A percentile compares a stretch with the other conserved stretches of the same genome.
Conservation (phyloP, 2,329 filamentous ascomycete genomes). For the Uncinocarpus reesii region DNA sequence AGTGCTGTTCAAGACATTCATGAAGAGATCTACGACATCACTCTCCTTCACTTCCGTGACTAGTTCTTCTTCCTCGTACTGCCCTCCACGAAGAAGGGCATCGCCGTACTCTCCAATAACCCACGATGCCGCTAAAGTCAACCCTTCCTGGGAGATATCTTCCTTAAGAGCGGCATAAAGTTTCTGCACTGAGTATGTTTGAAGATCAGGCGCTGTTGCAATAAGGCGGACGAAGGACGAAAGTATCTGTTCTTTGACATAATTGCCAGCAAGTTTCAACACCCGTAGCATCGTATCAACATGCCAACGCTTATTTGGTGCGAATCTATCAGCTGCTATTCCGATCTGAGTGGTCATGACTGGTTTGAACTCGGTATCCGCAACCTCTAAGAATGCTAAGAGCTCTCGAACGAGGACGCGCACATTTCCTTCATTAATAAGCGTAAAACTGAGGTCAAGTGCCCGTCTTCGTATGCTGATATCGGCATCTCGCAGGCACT, state of each 20-base stretch:
- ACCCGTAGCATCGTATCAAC: conserved; percentile 96
- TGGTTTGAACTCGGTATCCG: conserved; percentile 97
- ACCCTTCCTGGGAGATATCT: conserved; percentile 92
- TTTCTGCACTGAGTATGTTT: conserved; percentile 95
- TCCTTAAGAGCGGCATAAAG: conserved; percentile 83
- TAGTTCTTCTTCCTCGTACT: conserved; percentile 88
- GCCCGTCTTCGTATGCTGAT: conserved; percentile 93
- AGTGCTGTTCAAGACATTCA: conserved; percentile 82
- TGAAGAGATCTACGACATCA: conserved; percentile 88
- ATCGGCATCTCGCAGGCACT: conserved; percentile 91
- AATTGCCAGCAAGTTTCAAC: conserved; percentile 85
- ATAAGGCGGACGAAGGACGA: conserved; percentile 94
- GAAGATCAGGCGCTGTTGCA: conserved; percentile 84
- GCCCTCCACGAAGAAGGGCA: conserved; percentile 72
- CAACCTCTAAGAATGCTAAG: conserved; percentile 88
- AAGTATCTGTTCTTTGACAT: conserved; percentile 94
- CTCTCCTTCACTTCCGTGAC: conserved; percentile 73
- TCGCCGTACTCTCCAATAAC: conserved; percentile 97
- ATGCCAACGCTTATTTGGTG: conserved; percentile 96
- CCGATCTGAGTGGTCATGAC: conserved; percentile 98
- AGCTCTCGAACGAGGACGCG: conserved; percentile 86
- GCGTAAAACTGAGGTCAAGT: conserved; percentile 92
- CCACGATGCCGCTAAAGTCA: conserved; percentile 90
- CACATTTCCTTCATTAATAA: conserved; percentile 96
- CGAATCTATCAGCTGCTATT: conserved; percentile 88